Conservation (phyloP, 768 basidiomycete genomes). For the Amanita muscaria region DNA sequence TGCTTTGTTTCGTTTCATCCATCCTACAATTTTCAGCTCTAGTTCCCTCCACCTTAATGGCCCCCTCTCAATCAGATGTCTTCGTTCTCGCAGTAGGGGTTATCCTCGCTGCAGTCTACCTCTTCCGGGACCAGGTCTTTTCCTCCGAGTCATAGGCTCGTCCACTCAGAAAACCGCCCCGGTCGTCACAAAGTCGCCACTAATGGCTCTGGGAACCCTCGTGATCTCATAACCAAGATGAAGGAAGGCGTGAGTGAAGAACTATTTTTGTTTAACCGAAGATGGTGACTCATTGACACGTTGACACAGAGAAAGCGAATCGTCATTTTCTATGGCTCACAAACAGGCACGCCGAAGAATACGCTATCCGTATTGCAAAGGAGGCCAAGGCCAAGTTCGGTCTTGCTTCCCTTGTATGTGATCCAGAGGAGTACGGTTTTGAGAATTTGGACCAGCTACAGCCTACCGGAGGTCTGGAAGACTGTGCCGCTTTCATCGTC, state of each 20-base stretch:
- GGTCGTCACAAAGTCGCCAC: conserved; percentile 31
- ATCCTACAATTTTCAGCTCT: too few species aligned
- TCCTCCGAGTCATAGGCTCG: too few species aligned
- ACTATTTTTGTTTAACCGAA: too few species aligned
- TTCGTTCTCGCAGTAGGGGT: conserved; percentile 67
- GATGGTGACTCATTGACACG: too few species aligned
- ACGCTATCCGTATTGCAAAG: conserved; percentile 94
- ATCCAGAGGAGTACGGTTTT: conserved; percentile 98
- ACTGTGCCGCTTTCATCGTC: conserved; percentile 89
- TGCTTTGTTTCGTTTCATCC: too few species aligned
- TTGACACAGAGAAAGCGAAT: conserved; percentile 95
- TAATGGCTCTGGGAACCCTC: conserved; percentile 78
- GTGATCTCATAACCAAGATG: conserved; percentile 94
- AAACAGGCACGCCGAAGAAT: conserved; percentile 99
- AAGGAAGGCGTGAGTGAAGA: conserved; percentile 68
- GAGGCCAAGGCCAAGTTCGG: conserved; percentile 97
- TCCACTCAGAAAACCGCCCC: conserved; percentile 54
- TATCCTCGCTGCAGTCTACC: conserved; percentile 66
- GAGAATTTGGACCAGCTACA: conserved; percentile 90
- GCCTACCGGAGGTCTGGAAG: too few species aligned
- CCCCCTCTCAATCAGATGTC: conserved; percentile 61
- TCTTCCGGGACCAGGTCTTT: conserved; percentile 79
- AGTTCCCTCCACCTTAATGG: too few species aligned
- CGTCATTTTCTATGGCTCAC: conserved; percentile 96
- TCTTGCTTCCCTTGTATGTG: conserved; percentile 90